phyloP scores from a whole-genome alignment of 2,329 filamentous ascomycete genomes.

The Talaromyces islandicus region DNA sequence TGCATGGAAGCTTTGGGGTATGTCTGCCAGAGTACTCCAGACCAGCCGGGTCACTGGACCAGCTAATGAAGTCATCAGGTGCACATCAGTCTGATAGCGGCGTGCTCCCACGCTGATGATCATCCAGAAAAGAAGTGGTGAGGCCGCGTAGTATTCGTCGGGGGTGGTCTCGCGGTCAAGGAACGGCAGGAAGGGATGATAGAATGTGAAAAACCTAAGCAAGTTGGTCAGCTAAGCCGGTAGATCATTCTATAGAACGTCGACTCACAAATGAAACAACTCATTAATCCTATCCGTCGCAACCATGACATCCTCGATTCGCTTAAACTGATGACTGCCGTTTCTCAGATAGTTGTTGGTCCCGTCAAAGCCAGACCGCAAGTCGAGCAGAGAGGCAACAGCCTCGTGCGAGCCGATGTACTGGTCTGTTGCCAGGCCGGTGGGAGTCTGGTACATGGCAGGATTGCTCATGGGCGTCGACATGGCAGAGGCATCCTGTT shows the following conservation, averaged over 20 bases:
- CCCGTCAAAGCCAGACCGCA: slow-evolving; percentile 42
- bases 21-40: slow-evolving; percentile 56
- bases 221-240: slow-evolving; percentile 18
- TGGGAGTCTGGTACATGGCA: slow-evolving; percentile 28
- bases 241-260: neutral
- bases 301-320: slow-evolving; percentile 47
- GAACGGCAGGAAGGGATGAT: slow-evolving; percentile 60
- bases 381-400: slow-evolving; percentile 45
- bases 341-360: slow-evolving; percentile 41
- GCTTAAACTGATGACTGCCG: slow-evolving; percentile 43
- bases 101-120: slow-evolving; percentile 58
- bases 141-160: slow-evolving; percentile 53
- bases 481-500: slow-evolving; percentile 23
- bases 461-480: slow-evolving; percentile 29
- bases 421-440: slow-evolving; percentile 33
- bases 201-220: slow-evolving; percentile 56
- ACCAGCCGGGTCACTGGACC: slow-evolving; percentile 52
- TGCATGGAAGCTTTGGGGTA: slow-evolving; percentile 59
- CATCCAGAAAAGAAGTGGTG: slow-evolving; percentile 63
- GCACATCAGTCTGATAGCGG: slow-evolving; percentile 50
- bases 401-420: slow-evolving; percentile 45
- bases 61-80: slow-evolving; percentile 48
- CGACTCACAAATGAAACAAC: slow-evolving; percentile 40
- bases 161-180: slow-evolving; percentile 50
- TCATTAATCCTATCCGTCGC: slow-evolving; percentile 38